Conservation (phyloP, 345 rosid genomes). For the Rhizophora apiculata region DNA sequence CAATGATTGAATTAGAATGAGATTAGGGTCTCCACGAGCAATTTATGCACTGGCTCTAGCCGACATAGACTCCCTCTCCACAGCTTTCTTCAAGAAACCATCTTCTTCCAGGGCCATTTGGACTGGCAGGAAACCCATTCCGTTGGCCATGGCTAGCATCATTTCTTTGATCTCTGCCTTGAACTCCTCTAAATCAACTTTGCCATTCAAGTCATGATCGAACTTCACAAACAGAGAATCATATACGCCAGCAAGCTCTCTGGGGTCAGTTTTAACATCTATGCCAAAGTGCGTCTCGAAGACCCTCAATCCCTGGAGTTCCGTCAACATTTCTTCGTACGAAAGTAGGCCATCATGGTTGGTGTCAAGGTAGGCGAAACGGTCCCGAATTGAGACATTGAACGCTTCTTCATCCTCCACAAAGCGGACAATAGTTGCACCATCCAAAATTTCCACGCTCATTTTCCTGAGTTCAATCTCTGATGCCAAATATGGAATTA, state of each 20-base stretch:
- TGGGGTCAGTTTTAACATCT: constrained; percentile 28
- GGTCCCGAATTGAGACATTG: constrained; percentile 16
- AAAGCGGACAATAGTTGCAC: constrained; percentile 36
- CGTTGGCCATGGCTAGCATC: constrained; percentile 49
- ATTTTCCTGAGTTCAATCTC: constrained; percentile 10
- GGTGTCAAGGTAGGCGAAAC: constrained; percentile 29
- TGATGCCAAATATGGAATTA: no score
- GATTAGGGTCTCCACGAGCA: no score
- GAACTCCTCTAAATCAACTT: constrained; percentile 43
- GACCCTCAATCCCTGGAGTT: constrained; percentile 39
- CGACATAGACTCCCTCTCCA: constrained; percentile 29
- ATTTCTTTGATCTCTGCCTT: constrained; percentile 42
- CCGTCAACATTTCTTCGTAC: constrained; percentile 42
- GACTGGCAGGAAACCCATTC: constrained; percentile 46
- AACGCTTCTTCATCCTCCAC: constrained; percentile 48
- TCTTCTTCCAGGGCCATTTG: constrained; percentile 52
- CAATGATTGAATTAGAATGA: no score
- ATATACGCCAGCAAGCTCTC: constrained; percentile 27
- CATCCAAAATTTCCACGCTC: constrained; percentile 43
- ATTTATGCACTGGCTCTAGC: no score
- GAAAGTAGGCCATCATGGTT: constrained; percentile 41
- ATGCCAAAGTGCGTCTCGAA: constrained; percentile 40
- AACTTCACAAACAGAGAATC: constrained; percentile 30
- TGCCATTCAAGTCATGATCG: constrained; percentile 41
- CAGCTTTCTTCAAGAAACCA: constrained; percentile 45